Evolutionary conservation across 495 filamentous ascomycete species (phyloP), one percentile per base, ranked within the genome.

Genomic region (Podospora pseudocomata): DNA sequence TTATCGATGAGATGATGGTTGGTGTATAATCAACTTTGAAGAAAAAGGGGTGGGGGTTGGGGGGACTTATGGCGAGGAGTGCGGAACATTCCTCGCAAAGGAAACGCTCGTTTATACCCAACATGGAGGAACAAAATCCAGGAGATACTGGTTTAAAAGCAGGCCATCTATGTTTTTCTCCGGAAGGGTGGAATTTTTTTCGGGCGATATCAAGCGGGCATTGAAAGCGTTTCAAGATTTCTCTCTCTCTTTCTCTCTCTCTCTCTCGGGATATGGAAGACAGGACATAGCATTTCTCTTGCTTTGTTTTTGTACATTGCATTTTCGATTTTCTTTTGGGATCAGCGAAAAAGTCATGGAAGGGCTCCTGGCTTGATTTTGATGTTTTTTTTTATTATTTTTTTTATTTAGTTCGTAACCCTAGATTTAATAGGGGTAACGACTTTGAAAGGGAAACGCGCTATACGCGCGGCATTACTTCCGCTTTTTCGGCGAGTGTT

Each of bases 1-100:
- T 67, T 18, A 63, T 49, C n/a, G 69, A 69, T 16, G 77, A 80
- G 18, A 54, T 54, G 3, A 73, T 77, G 72, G 60, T 13, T 9
- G 63, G 63, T 32, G 63, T 57, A 44, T 72, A 65, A 73, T 57
- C 30, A n/a, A 23, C 23, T 0, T 0, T 1, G 23, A 23, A 23
- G 23, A 23, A 23, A 1, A 23, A 23, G 23, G 23, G 23, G 23
- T 1, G 23, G 23, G 0, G 23, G 23, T 1, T 23, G 20, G 1
- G 20, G 23, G 23, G 1, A 23, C 0, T 1, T 23, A 23, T 23
- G 23, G 23, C 23, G 23, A 49, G 39, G 9, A 49, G 39, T 49
- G 39, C 39, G 39, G 39, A 20, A 58, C 55, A 58, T 20, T 58
- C 18, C n/a, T 18, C 18, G n/a, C 15, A 26, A 32, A 5, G 30